A percentile compares a stretch with the other conserved stretches of the same genome.
Evolutionary conservation across 306 rosid species (phyloP).

Genomic region (Vigna hirtella): DNA sequence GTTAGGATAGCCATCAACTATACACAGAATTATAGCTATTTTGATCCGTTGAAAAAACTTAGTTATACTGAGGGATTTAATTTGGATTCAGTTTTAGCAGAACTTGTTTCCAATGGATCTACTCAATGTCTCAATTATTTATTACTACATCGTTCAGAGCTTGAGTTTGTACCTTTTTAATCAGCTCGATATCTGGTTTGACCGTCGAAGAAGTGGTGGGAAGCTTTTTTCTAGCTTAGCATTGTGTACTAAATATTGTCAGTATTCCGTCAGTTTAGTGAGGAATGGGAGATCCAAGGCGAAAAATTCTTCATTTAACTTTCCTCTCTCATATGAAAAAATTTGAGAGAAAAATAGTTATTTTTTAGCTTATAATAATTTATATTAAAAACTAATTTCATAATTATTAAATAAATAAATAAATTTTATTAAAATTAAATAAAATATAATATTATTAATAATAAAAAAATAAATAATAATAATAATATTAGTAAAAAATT

Average conservation of each 20-base stretch:
- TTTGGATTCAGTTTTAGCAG: too few relatives aligned
- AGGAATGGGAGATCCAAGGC: neutral
- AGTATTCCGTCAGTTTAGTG: neutral
- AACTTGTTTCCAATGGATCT: neutral
- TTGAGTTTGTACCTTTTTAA: neutral
- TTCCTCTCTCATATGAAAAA: too few relatives aligned
- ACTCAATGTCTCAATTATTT: neutral
- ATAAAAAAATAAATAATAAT: too few relatives aligned
- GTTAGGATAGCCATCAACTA: neutral
- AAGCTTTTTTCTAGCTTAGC: neutral
- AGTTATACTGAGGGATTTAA: neutral
- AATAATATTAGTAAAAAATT: too few relatives aligned
- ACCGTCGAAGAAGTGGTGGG: neutral
- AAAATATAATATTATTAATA: too few relatives aligned
- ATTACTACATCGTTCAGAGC: neutral
- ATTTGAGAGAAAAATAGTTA: too few relatives aligned
- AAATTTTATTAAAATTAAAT: too few relatives aligned
- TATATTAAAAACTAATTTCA: too few relatives aligned
- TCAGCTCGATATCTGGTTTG: neutral
- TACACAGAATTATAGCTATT: constrained; percentile 6
- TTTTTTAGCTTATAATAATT: too few relatives aligned
- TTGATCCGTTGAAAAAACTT: neutral
- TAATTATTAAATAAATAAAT: too few relatives aligned
- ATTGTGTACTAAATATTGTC: neutral
- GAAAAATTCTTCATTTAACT: too few relatives aligned